Evolutionary conservation across 2,329 filamentous ascomycete genomes (phyloP).

Genomic region (Coleophoma cylindrospora): DNA sequence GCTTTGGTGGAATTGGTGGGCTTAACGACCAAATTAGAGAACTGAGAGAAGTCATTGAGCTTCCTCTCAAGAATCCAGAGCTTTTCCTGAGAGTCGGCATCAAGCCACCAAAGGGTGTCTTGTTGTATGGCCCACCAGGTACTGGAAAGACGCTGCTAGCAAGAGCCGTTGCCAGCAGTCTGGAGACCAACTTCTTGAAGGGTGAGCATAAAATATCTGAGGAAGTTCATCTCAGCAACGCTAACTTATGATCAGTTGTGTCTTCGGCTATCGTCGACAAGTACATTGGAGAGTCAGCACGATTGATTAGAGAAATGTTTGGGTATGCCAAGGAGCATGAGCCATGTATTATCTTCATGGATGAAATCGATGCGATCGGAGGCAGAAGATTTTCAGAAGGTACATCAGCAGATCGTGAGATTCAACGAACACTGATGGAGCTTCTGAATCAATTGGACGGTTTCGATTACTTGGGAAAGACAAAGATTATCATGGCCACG

Average conservation of each 20-base stretch:
- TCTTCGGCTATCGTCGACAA: constrained; percentile 99
- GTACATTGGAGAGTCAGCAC: constrained; percentile 97
- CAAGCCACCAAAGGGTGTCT: constrained; percentile 95
- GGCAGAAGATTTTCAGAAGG: constrained; percentile 95
- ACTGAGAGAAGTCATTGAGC: constrained; percentile 92
- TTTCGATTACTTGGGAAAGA: constrained; percentile 98
- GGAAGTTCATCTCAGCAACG: no score
- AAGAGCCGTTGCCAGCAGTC: constrained; percentile 87
- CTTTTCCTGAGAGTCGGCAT: constrained; percentile 95
- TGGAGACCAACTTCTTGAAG: constrained; percentile 98
- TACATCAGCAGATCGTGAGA: constrained; percentile 95
- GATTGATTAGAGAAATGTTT: constrained; percentile 98
- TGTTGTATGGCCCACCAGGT: constrained; percentile 92
- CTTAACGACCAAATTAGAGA: constrained; percentile 98
- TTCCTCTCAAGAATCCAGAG: constrained; percentile 97
- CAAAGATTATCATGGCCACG: constrained; percentile 99
- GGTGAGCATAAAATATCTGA: constrained; percentile 46
- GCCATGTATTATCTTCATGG: constrained; percentile 99
- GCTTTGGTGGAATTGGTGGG: constrained; percentile 95
- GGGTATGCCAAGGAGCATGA: constrained; percentile 99
- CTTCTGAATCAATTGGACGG: constrained; percentile 97
- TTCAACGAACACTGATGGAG: constrained; percentile 98
- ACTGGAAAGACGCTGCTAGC: constrained; percentile 96
- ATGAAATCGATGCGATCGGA: constrained; percentile 98
- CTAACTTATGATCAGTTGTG: constrained; percentile 58